Conservation (phyloP, 1,284 basidiomycete genomes). For the Naganishia cerealis region DNA sequence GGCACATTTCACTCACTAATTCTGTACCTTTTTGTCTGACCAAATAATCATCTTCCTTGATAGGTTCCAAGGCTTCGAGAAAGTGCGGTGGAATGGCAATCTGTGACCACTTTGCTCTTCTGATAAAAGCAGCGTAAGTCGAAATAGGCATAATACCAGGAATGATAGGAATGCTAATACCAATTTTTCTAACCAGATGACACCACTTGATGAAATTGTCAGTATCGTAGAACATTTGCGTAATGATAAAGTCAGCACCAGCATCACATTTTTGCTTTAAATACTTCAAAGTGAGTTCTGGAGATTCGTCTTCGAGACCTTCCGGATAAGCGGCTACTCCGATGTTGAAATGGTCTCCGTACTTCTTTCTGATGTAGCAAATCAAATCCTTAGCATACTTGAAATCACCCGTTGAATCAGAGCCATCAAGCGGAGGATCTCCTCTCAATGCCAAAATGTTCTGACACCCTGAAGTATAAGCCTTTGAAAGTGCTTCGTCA, state of each 20-base stretch:
- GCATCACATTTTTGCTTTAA: slow-evolving; percentile 90
- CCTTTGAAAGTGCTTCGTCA: too few relatives aligned
- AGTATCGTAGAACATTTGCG: slow-evolving; percentile 95
- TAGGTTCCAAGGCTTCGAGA: slow-evolving; percentile 77
- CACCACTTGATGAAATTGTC: slow-evolving; percentile 79
- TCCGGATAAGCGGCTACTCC: too few relatives aligned
- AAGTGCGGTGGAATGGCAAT: slow-evolving; percentile 79
- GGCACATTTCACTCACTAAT: slow-evolving; percentile 84
- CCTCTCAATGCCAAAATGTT: too few relatives aligned
- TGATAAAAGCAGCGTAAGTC: slow-evolving; percentile 94
- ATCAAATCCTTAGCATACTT: too few relatives aligned
- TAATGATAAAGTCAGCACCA: slow-evolving; percentile 93
- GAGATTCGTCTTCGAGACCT: too few relatives aligned
- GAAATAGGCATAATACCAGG: slow-evolving; percentile 93
- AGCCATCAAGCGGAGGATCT: too few relatives aligned
- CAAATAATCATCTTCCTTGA: slow-evolving; percentile 87
- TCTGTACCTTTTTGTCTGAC: slow-evolving; percentile 85
- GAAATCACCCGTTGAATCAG: too few relatives aligned
- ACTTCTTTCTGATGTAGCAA: too few relatives aligned
- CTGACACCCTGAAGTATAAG: too few relatives aligned
- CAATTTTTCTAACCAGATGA: too few relatives aligned
- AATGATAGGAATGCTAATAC: slow-evolving; percentile 89
- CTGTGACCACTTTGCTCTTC: slow-evolving; percentile 83
- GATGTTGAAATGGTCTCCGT: too few relatives aligned
- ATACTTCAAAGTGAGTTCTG: too few relatives aligned